phyloP scores from a whole-genome alignment of 345 rosid species.

The Populus deltoides region DNA sequence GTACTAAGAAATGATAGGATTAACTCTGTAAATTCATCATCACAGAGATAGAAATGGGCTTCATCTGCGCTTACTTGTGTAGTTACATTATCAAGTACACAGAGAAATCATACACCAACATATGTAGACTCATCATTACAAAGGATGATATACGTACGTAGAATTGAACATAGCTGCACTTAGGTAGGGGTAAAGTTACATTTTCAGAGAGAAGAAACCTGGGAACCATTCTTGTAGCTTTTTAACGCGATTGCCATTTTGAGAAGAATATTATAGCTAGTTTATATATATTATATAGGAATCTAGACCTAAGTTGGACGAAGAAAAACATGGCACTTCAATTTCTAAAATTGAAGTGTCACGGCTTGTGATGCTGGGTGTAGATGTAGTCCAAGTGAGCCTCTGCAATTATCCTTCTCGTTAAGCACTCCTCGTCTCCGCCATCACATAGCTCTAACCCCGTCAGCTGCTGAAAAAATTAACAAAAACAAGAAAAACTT shows the following conservation, averaged over 20 bases:
- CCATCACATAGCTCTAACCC: slow-evolving; percentile 49
- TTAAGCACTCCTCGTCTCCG: slow-evolving; percentile 60
- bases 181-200: too few species aligned
- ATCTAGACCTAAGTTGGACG: neutral
- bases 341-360: slow-evolving; percentile 9
- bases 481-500: neutral
- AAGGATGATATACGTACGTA: neutral
- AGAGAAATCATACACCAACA: neutral
- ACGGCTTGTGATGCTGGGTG: slow-evolving; percentile 70
- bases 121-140: neutral
- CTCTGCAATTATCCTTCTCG: slow-evolving; percentile 57
- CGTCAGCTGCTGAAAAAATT: slow-evolving; percentile 38
- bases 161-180: neutral
- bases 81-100: slow-evolving; percentile 4
- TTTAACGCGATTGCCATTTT: neutral
- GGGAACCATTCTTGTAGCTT: too few species aligned
- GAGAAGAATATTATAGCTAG: neutral
- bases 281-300: neutral
- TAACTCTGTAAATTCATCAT: neutral
- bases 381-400: slow-evolving; percentile 90
- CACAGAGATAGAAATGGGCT: slow-evolving; percentile 1
- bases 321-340: neutral
- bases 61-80: neutral
- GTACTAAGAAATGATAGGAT: neutral
- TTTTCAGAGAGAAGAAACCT: too few species aligned